Conservation (phyloP, 352 stramenopile genomes). For the Pilasporangium apinafurcum region DNA sequence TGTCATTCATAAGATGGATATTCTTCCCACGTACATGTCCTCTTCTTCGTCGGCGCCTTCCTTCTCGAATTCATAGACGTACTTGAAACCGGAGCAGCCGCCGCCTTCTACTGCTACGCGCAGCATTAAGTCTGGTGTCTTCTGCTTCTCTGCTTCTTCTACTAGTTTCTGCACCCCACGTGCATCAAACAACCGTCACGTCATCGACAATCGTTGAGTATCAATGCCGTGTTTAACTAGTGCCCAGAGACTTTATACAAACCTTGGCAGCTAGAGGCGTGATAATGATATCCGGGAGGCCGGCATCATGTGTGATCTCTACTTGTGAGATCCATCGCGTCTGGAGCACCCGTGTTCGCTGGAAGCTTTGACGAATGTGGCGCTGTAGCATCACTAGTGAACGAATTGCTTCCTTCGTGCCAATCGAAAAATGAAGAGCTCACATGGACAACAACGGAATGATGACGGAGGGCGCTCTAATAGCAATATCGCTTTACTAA, state of each 20-base stretch:
- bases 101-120: constrained; percentile 89
- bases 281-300: constrained; percentile 61
- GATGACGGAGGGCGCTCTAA: too few species aligned
- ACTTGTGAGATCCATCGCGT: constrained; percentile 24
- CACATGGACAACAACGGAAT: too few species aligned
- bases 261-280: constrained; percentile 56
- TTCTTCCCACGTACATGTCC: constrained; percentile 29
- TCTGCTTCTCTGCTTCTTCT: constrained; percentile 47
- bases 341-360: not conserved
- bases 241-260: not conserved
- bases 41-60: constrained; percentile 41
- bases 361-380: too few species aligned
- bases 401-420: too few species aligned
- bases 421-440: too few species aligned
- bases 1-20: not conserved
- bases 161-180: constrained; percentile 35
- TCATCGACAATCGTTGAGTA: constrained; percentile 1
- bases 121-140: constrained; percentile 59
- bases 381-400: too few species aligned
- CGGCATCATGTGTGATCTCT: constrained; percentile 28
- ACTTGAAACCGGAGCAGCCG: constrained; percentile 93
- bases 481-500: too few species aligned
- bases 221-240: not conserved
- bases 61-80: constrained; percentile 88
- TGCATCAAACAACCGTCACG: too few species aligned